Percentiles rank a stretch among this genome's conserved stretches.
Conservation (phyloP, 1,284 basidiomycete genomes). For the Cryptococcus amylolentus region DNA sequence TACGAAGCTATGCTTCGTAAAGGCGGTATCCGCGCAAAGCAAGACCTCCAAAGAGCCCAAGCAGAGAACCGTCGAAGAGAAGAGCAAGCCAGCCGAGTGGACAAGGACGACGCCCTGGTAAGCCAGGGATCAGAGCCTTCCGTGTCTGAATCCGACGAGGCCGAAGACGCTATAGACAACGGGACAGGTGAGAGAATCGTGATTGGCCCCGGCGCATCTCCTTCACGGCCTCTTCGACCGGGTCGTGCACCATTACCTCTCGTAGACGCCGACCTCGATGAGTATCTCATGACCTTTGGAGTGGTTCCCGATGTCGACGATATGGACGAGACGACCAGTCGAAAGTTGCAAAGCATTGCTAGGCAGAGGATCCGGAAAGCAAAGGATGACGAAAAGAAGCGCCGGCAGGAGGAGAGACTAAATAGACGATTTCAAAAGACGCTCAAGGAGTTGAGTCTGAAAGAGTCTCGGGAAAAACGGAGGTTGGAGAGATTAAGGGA, state of each 20-base stretch:
- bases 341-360: conserved; percentile 34
- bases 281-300: conserved; percentile 38
- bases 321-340: conserved; percentile 17
- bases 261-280: conserved; percentile 36
- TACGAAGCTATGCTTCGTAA: conserved; percentile 40
- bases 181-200: conserved; percentile 32
- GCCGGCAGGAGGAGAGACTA: conserved; percentile 22
- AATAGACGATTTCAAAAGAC: conserved; percentile 29
- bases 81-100: conserved; percentile 2
- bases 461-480: conserved; percentile 1
- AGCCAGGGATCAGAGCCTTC: conserved; percentile 14
- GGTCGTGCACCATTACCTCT: conserved; percentile 14
- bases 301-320: conserved; percentile 21
- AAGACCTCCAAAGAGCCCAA: conserved; percentile 20
- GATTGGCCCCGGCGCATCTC: conserved; percentile 34
- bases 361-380: conserved; percentile 23
- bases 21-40: conserved; percentile 24
- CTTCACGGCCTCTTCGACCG: background rate
- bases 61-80: background rate
- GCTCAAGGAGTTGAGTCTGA: conserved; percentile 14
- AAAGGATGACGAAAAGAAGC: conserved; percentile 23
- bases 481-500: conserved; percentile 4
- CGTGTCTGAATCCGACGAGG: conserved; percentile 1
- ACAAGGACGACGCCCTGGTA: conserved; percentile 12
- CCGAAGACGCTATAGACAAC: conserved; percentile 1